Percentiles rank a stretch among this genome's conserved stretches.
phyloP scores from a whole-genome alignment of 2,329 filamentous ascomycete genomes.

The Tolypocladium tropicale region DNA sequence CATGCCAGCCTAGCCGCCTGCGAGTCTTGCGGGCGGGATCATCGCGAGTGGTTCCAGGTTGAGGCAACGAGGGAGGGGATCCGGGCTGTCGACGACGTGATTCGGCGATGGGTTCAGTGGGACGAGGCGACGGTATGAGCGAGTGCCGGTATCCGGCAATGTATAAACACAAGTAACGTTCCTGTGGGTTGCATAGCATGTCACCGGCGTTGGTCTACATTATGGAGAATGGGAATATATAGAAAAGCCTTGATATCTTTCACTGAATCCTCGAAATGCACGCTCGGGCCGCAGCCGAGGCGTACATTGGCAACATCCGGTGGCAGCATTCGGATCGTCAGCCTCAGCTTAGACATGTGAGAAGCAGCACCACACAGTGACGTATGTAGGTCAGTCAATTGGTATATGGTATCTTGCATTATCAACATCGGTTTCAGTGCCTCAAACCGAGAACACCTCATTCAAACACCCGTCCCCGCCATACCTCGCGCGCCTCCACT shows the following conservation, averaged over 20 bases:
- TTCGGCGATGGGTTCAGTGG: constrained; percentile 81
- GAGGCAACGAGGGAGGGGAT: constrained; percentile 63
- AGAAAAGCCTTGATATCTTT: not conserved
- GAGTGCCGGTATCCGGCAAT: not conserved
- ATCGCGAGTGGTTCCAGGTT: constrained; percentile 93
- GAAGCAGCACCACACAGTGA: not conserved
- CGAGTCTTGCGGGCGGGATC: constrained; percentile 68
- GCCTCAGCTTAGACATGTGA: too few relatives aligned
- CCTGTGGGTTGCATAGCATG: not conserved
- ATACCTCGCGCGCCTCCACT: not conserved
- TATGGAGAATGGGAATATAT: not conserved
- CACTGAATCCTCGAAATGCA: too few relatives aligned
- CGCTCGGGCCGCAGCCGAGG: too few relatives aligned
- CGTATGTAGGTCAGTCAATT: not conserved
- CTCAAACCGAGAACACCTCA: not conserved
- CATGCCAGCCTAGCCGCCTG: constrained; percentile 51
- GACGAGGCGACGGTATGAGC: constrained; percentile 39
- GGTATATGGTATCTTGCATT: not conserved
- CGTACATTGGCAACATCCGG: too few relatives aligned
- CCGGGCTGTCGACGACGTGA: constrained; percentile 54
- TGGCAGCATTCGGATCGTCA: not conserved
- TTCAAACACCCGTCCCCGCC: not conserved
- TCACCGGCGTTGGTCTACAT: not conserved
- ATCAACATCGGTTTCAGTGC: not conserved
- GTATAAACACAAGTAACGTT: not conserved